Base-by-base conservation (phyloP, 1,139 yeast species). In the Yamadazyma triangularis region DNA sequence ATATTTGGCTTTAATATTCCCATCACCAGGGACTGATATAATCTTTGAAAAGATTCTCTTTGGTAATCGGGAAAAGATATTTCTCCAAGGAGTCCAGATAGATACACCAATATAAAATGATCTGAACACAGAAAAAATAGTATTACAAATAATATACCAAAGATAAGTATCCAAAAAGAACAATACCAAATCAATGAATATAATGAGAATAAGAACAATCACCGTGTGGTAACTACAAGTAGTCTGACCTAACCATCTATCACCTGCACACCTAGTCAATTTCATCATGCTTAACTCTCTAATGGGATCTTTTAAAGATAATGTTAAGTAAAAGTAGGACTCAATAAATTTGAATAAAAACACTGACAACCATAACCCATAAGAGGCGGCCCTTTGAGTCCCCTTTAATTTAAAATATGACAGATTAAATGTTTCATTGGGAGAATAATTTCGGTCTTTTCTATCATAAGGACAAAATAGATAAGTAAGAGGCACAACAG, bases 41-140 rank as follows among this genome's bases (percentile, higher is more conserved):
- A 73, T 55, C 35, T 72, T 72, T 8, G 74, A 63, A 29, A 59
- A 55, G 9, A 73, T 71, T 37, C 79, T 50, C 35, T 70, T 70
- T 2, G 79, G 79, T 12, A 73, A 47, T 24, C 76, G 51, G 2
- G 73, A 60, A 40, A 70, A 73, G 29, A 70, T 65, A 39, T 70
- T 73, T 43, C 74, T 60, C 79, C 79, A 73, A 1, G 79, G 79
- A 5, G 78, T 71, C 73, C 76, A 71, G 13, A 73, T 66, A 1
- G 78, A 70, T 10, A 70, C 66, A 1, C 79, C 79, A 33, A 70
- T 58, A 32, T 69, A 63, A 41, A 72, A 67, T 4, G 73, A 65
- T 12, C 71, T 52, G 30, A 67, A 60, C 8, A 72, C 70, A 0
- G 79, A 73, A 39, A 72, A 70, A 0, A 60, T 39, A 2, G 77